Evolutionary conservation across 805 yeast genomes (phyloP), one percentile per base, ranked within the genome.

Genomic region (Candida hungchunana): DNA sequence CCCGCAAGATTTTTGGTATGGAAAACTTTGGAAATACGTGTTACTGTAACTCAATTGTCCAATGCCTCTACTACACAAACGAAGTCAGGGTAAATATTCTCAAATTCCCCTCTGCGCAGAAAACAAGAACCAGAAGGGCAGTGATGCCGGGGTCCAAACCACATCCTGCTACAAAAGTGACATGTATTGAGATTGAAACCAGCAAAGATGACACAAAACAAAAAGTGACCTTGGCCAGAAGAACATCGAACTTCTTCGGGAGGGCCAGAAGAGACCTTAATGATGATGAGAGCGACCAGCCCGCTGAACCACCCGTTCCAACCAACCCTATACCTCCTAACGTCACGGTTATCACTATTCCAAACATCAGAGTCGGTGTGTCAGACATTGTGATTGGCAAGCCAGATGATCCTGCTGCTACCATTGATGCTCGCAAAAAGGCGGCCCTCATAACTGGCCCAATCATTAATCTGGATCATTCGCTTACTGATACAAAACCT

Each of bases 21-120:
- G 93, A 84, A 55, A 84, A 84, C 54, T 83, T 82, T 51, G 95
- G 95, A 3, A 82, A 88, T 56, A 88, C 97, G 0, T 93, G 97
- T 63, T 90, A 90, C 63, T 85, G 95, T 60, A 93, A 93, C 51
- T 86, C 96, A 8, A 84, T 93, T 20, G 63, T 93, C 17, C 98
- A 93, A 58, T 86, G 95, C 47, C 69, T 90, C 8, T 90, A 75
- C 64, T 80, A 83, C 61, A 72, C 90, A 4, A 69, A 73, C 18
- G 72, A 71, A 19, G 87, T 93, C 51, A 72, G 97, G 30, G 59
- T 66, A 13, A 69, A 67, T 35, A 55, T 83, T 2, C 56, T 77
- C 32, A 60, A 64, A 34, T 68, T 67, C 42, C 83, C n/a, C n/a
- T n/a, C n/a, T n/a, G n/a, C n/a, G n/a, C n/a, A n/a, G n/a, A n/a